Base-by-base conservation (phyloP, 1,284 basidiomycete genomes). In the Sporisorium sorghi region DNA sequence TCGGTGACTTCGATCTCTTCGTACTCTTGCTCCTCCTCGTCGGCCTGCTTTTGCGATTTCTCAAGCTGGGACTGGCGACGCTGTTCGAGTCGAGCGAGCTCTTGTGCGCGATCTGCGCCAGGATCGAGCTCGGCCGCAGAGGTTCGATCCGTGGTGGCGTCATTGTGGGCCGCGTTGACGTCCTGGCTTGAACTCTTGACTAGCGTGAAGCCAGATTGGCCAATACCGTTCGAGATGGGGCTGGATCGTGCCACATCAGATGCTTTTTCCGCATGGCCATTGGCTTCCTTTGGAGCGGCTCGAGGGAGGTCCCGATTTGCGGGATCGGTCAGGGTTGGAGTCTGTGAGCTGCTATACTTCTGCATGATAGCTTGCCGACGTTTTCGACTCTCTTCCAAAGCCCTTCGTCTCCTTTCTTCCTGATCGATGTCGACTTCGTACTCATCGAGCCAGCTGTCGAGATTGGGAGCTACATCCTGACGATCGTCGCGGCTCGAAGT, bases 1-100 rank as follows among this genome's bases (percentile, higher is more conserved):
- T 82, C 81, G 8, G 80, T 80, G n/a, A 83, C 78, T 37, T 81
- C 73, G 1, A 83, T 54, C 60, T 83, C 78, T 37, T 79, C 73
- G 32, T 68, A 83, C 42, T 80, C 78, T 40, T 74, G 69, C 17
- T 77, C 67, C 0, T 65, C 59, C 23, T 49, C 55, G 32, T 43
- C 52, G n/a, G 23, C 30, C 8, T 19, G 0, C 1, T 26, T 9
- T 19, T 10, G 17, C 4, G 32, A 1, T 5, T 26, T 15, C 15
- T 56, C 23, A 9, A 52, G 23, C 32, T 40, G 47, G 21, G 58
- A 44, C 23, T 44, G 48, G 30, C 44, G 70, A 35, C 42, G 58
- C 56, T 59, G 60, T 39, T 61, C 73, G 47, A 70, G 61, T 19
- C 57, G 52, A 26, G 53, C 44, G 19, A 70, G 57, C 57, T 78